Evolutionary conservation across 805 yeast species (phyloP).

Genomic region (Yamadazyma insecticola): DNA sequence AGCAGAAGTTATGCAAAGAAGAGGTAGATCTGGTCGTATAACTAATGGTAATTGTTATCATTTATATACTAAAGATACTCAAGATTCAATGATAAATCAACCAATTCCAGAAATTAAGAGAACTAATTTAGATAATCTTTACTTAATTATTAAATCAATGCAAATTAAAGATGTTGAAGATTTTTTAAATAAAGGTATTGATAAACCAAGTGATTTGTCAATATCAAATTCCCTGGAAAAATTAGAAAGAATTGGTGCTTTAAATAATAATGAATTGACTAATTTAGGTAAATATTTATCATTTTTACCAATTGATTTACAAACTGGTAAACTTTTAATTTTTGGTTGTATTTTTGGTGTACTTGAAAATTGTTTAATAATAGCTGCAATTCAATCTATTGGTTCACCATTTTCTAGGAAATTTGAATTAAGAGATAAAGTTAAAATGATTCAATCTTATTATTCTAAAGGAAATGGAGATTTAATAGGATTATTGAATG

Average conservation of each 20-base stretch:
- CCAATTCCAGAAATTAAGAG: conserved; percentile 90
- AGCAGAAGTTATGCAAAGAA: conserved; percentile 85
- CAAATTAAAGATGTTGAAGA: conserved; percentile 67
- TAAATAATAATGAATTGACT: conserved; percentile 50
- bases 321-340: conserved; percentile 76
- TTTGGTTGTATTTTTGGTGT: conserved; percentile 82
- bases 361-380: conserved; percentile 67
- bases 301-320: conserved; percentile 79
- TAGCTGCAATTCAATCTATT: conserved; percentile 72
- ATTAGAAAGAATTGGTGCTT: conserved; percentile 70
- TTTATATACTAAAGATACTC: conserved; percentile 61
- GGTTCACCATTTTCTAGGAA: conserved; percentile 71
- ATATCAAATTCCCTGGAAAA: conserved; percentile 47
- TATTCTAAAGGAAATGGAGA: conserved; percentile 65
- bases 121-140: conserved; percentile 77
- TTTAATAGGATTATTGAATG: conserved; percentile 58
- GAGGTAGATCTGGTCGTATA: conserved; percentile 99
- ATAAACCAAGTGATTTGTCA: conserved; percentile 62
- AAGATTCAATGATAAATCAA: conserved; percentile 53
- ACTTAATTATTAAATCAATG: conserved; percentile 83
- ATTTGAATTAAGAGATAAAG: conserved; percentile 58
- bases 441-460: conserved; percentile 41
- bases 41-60: conserved; percentile 78
- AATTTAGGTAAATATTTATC: conserved; percentile 78
- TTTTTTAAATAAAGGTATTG: conserved; percentile 73